Evolutionary conservation across 495 filamentous ascomycete genomes (phyloP), one percentile per base, ranked within the genome.

Genomic region (Acidomyces sp.): DNA sequence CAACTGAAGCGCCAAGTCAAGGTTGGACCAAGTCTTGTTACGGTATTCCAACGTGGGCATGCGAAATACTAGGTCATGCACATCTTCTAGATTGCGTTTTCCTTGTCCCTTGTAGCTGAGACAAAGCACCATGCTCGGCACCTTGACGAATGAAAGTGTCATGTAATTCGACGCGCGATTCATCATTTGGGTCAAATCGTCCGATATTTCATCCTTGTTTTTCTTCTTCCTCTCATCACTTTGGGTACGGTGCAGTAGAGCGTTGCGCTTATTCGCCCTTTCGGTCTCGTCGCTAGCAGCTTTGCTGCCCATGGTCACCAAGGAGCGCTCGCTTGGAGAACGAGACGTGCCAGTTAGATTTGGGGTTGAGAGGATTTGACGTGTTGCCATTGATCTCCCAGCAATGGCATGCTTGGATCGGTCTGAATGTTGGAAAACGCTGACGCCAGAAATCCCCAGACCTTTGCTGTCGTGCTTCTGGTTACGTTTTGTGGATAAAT

Each of bases 11-110:
- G 88, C 86, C 9, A 99, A 73, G 47, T 99, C 90, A 6, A 96
- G 74, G 57, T 96, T 96, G 13, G 88, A 95, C 90, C 90, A 99
- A 7, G 86, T 96, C 63, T 95, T 96, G 66, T 99, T 96, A 35
- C 83, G 72, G 58, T 93, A 96, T 56, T 99, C 90, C 27, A 99
- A 75, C 12, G 81, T 80, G 5, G 90, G 90, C 54, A 99, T 74
- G 15, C 85, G 78, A 71, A 97, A 97, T 43, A 96, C 90, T 45
- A 97, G 88, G 52, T 95, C 79, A 59, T 97, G 90, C 10, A 97
- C 77, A 58, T 97, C 90, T 62, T 93, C 83, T 35, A 97, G 63
- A 52, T 96, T 99, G 52, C 85, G 85, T 40, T 93, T 82, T 30
- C 84, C 85, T 59, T 80, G 88, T 43, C 92, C 90, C 58, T 99